Conservation (phyloP, 2,329 filamentous ascomycete genomes). For the Xenosphaeropsis pyriputrescens region DNA sequence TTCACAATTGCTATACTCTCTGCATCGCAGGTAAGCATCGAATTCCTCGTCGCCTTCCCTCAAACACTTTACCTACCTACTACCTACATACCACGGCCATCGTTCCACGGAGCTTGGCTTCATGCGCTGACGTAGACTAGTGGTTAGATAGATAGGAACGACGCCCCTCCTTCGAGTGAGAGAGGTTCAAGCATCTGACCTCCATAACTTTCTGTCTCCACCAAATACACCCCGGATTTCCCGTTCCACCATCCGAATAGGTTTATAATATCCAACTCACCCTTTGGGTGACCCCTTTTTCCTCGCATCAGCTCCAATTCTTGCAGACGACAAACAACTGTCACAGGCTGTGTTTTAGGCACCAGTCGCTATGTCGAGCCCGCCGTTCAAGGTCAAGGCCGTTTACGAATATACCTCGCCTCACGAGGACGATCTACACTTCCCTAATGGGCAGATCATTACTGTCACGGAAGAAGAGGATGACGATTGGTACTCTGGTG, state of each 20-base stretch:
- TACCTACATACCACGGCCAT: not conserved
- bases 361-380: conserved; percentile 43
- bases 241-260: too few relatives aligned
- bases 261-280: too few relatives aligned
- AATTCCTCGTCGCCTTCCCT: too few relatives aligned
- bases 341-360: conserved; percentile 2
- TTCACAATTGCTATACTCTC: too few relatives aligned
- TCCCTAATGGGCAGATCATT: conserved; percentile 75
- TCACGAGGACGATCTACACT: conserved; percentile 91
- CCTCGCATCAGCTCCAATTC: too few relatives aligned
- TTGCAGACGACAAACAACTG: too few relatives aligned
- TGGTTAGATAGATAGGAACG: conserved; percentile 11
- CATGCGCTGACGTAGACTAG: conserved; percentile 18
- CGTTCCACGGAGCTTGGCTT: not conserved
- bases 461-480: conserved; percentile 89
- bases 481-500: conserved; percentile 83
- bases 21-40: too few relatives aligned
- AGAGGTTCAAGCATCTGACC: too few relatives aligned
- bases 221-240: too few relatives aligned
- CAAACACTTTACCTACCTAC: too few relatives aligned
- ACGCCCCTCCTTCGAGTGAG: conserved; percentile 3
- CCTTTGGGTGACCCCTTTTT: too few relatives aligned
- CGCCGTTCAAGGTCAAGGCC: conserved; percentile 86
- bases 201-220: too few relatives aligned
- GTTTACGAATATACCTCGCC: conserved; percentile 86